phyloP scores from a whole-genome alignment of 345 rosid species.

The Corymbia maculata region DNA sequence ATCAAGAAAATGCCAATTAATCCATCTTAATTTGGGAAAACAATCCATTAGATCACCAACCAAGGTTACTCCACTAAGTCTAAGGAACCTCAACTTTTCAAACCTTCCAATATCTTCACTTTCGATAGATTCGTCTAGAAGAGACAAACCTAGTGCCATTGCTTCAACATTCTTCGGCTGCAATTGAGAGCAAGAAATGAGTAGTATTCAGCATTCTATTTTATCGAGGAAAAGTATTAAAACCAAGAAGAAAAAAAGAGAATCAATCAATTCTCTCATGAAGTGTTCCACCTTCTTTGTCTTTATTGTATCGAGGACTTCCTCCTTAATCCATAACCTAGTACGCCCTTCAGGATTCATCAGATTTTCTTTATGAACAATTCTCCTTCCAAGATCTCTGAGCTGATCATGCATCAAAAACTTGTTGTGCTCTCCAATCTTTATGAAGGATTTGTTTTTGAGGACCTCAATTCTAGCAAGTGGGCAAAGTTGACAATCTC shows the following conservation, averaged over 20 bases:
- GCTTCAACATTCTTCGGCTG: neutral
- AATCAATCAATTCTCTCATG: rapidly evolving
- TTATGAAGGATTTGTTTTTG: neutral
- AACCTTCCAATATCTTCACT: too few relatives aligned
- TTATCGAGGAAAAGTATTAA: too few relatives aligned
- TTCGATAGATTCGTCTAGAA: too few relatives aligned
- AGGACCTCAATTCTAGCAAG: neutral
- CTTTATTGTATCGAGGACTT: neutral
- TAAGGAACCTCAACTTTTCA: too few relatives aligned
- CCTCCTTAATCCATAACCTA: neutral
- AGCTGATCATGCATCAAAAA: neutral
- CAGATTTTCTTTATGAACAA: neutral
- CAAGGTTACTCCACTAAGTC: too few relatives aligned
- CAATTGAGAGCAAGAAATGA: too few relatives aligned
- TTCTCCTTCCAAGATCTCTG: neutral
- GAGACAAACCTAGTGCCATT: neutral
- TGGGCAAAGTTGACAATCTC: neutral
- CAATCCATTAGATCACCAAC: too few relatives aligned
- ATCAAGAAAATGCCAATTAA: too few relatives aligned
- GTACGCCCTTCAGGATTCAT: neutral
- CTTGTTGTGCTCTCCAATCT: neutral
- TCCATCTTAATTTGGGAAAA: too few relatives aligned
- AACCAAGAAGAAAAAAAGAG: neutral
- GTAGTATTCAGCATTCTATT: too few relatives aligned
- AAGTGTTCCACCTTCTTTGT: neutral